phyloP scores from a whole-genome alignment of 2,329 filamentous ascomycete genomes.

The Sporothrix pallida region DNA sequence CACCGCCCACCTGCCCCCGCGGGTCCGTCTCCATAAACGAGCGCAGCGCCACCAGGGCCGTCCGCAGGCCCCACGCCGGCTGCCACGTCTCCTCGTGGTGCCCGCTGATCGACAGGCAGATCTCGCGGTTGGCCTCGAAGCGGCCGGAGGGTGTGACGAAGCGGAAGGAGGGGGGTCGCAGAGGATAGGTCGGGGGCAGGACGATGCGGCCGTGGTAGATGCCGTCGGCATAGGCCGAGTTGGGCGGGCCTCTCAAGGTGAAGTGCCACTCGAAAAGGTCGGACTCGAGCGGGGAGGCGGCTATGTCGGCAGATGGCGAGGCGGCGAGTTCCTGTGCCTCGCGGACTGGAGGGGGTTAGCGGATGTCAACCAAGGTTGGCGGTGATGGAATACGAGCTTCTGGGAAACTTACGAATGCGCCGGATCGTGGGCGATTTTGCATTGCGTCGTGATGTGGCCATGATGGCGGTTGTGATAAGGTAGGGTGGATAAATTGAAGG shows the following conservation, averaged over 20 bases:
- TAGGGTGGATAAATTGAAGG: background rate
- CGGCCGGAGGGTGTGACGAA: conserved; percentile 90
- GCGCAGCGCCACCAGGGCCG: conserved; percentile 78
- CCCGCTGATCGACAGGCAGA: conserved; percentile 90
- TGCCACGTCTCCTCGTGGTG: conserved; percentile 99
- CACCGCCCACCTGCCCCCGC: conserved; percentile 84
- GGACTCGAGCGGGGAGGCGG: conserved; percentile 80
- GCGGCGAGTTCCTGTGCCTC: conserved; percentile 86
- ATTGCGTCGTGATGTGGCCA: conserved; percentile 49
- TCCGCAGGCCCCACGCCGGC: conserved; percentile 95
- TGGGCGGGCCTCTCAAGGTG: conserved; percentile 87
- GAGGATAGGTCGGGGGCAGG: conserved; percentile 85
- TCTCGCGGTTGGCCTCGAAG: conserved; percentile 96
- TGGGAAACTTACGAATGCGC: conserved; percentile 68
- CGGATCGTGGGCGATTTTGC: conserved; percentile 83
- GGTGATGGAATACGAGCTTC: background rate
- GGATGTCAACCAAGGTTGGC: background rate
- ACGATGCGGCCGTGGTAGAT: conserved; percentile 96
- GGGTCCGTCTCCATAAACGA: conserved; percentile 94
- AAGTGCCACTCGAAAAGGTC: conserved; percentile 99
- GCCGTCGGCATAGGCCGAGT: conserved; percentile 77
- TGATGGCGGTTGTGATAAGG: background rate
- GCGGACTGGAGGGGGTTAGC: conserved; percentile 63
- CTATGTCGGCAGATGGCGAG: conserved; percentile 82
- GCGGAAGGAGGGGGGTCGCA: conserved; percentile 92